phyloP scores from a whole-genome alignment of 202 grass and related monocot species.

The Musa balbisiana region DNA sequence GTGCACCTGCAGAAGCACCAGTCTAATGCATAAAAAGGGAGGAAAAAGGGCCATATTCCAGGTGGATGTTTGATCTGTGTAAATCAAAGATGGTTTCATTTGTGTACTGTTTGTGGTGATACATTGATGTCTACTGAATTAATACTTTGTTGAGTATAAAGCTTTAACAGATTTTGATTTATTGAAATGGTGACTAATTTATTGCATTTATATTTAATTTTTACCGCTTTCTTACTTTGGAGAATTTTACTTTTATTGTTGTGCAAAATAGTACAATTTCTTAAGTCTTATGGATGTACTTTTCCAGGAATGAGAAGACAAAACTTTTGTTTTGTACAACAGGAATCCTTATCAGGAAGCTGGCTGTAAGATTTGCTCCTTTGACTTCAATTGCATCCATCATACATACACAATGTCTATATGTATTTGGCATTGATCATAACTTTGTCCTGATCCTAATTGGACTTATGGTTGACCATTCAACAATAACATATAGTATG shows the following conservation, averaged over 20 bases:
- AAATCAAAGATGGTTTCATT: not conserved
- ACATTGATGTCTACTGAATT: not conserved
- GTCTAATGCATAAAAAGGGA: not conserved
- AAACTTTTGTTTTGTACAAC: slow-evolving; percentile 96
- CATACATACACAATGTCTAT: not conserved
- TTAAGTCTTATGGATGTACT: slow-evolving; percentile 16
- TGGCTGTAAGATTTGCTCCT: slow-evolving; percentile 51
- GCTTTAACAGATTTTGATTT: too few species aligned
- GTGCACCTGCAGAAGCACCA: not conserved
- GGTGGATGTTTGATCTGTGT: not conserved
- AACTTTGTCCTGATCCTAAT: not conserved
- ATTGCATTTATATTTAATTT: not conserved
- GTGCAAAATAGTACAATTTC: not conserved
- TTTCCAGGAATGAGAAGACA: slow-evolving; percentile 79
- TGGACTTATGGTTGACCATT: not conserved
- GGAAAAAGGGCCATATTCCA: not conserved
- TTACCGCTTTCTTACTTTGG: not conserved
- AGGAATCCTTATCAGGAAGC: slow-evolving; percentile 89
- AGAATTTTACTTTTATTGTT: not conserved
- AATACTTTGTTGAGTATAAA: not conserved
- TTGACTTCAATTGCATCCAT: slow-evolving; percentile 19
- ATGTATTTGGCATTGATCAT: not conserved
- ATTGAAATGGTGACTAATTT: not conserved
- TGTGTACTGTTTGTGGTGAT: not conserved
- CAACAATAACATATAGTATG: not conserved